phyloP scores from a whole-genome alignment of 1,284 basidiomycete species.

The Heterobasidion irregulare region DNA sequence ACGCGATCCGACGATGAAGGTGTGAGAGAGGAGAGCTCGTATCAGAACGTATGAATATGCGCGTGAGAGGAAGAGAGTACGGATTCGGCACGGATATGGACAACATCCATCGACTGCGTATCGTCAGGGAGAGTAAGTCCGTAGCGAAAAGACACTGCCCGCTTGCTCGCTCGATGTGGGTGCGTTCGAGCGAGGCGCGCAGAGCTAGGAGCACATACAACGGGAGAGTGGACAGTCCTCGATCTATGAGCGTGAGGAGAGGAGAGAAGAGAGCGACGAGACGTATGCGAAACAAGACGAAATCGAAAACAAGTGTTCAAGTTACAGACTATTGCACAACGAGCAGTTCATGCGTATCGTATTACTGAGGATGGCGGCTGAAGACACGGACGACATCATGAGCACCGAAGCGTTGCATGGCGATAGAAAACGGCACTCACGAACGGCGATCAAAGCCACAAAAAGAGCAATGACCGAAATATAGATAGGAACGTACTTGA shows the following conservation, averaged over 20 bases:
- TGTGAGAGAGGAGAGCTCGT: too few species aligned
- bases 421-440: conserved; percentile 42
- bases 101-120: too few species aligned
- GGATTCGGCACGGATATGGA: too few species aligned
- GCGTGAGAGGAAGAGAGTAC: too few species aligned
- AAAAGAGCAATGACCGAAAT: conserved; percentile 69
- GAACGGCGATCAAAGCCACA: conserved; percentile 66
- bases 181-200: too few species aligned
- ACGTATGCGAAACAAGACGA: neutral
- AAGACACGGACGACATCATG: neutral
- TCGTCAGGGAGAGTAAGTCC: too few species aligned
- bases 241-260: neutral
- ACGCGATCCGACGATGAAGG: too few species aligned
- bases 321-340: conserved; percentile 9
- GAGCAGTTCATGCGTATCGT: conserved; percentile 2
- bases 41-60: too few species aligned
- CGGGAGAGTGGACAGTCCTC: neutral
- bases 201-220: neutral
- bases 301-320: conserved; percentile 3
- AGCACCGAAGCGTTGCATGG: neutral
- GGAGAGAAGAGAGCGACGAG: neutral
- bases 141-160: too few species aligned
- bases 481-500: conserved; percentile 77
- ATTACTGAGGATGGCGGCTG: conserved; percentile 9
- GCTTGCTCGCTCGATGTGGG: too few species aligned